Evolutionary conservation across 306 rosid genomes (phyloP).

Genomic region (Pachyrhizus erosus): DNA sequence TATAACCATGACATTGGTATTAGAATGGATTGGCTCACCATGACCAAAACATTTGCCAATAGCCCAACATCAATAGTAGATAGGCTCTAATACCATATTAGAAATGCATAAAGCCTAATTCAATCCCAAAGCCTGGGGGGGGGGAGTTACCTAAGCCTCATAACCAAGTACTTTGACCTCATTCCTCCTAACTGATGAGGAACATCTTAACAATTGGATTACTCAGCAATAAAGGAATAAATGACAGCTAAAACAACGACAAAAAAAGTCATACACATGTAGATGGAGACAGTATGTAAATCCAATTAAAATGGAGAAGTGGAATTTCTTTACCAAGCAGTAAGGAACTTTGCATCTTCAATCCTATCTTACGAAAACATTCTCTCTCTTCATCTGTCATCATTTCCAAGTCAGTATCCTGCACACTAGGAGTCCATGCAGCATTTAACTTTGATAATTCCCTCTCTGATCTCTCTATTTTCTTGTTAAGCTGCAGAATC

Average conservation of each 20-base stretch:
- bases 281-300: background rate
- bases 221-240: conserved; percentile 14
- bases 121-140: too few relatives aligned
- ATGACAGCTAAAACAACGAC: background rate
- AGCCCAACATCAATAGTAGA: too few relatives aligned
- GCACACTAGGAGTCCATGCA: conserved; percentile 60
- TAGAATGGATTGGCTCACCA: too few relatives aligned
- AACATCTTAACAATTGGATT: background rate
- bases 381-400: conserved; percentile 82
- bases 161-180: background rate
- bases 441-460: conserved; percentile 68
- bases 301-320: conserved; percentile 16
- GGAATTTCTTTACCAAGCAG: conserved; percentile 63
- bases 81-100: too few relatives aligned
- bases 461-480: conserved; percentile 65
- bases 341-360: conserved; percentile 67
- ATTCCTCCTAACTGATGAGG: background rate
- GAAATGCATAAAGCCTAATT: too few relatives aligned
- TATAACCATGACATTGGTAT: too few relatives aligned
- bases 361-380: conserved; percentile 70
- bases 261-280: background rate
- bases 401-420: conserved; percentile 68
- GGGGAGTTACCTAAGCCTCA: background rate
- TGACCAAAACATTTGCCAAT: too few relatives aligned
- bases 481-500: conserved; percentile 66